Evolutionary conservation across 495 filamentous ascomycete species (phyloP).

Genomic region (Aspergillus cristatus): DNA sequence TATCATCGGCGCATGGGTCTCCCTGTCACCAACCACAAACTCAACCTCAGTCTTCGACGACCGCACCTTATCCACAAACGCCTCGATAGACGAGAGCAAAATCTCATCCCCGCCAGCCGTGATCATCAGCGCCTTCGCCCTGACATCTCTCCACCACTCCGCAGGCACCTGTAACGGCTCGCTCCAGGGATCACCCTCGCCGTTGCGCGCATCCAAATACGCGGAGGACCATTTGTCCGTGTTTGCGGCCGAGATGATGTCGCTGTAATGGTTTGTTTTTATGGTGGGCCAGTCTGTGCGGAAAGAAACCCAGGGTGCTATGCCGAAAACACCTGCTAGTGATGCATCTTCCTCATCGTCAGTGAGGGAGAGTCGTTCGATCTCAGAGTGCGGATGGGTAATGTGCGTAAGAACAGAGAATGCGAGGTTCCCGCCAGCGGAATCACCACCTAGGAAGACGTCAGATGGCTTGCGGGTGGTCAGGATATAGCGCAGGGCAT

Average conservation of each 20-base stretch:
- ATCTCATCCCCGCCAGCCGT: slow-evolving; percentile 49
- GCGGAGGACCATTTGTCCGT: slow-evolving; percentile 31
- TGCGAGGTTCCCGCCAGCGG: slow-evolving; percentile 53
- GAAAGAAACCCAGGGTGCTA: slow-evolving; percentile 50
- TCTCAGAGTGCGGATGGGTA: slow-evolving; percentile 48
- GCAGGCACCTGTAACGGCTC: slow-evolving; percentile 40
- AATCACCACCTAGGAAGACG: slow-evolving; percentile 52
- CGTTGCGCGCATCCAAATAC: slow-evolving; percentile 34
- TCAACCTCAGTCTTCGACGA: slow-evolving; percentile 17
- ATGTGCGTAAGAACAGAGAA: slow-evolving; percentile 48
- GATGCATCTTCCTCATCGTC: slow-evolving; percentile 20
- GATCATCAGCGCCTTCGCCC: slow-evolving; percentile 41
- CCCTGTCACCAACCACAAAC: slow-evolving; percentile 16
- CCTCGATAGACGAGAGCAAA: slow-evolving; percentile 45
- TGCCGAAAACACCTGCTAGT: slow-evolving; percentile 40
- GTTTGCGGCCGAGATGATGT: slow-evolving; percentile 27
- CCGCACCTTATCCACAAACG: slow-evolving; percentile 38
- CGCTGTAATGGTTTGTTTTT: slow-evolving; percentile 37
- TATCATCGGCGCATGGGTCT: slow-evolving; percentile 27
- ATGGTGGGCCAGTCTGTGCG: slow-evolving; percentile 23
- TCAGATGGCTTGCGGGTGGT: slow-evolving; percentile 27
- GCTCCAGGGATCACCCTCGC: slow-evolving; percentile 43
- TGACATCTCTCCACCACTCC: slow-evolving; percentile 46
- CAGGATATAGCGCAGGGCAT: slow-evolving; percentile 45
- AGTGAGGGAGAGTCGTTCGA: slow-evolving; percentile 3